A percentile compares a stretch with the other conserved stretches of the same genome.
These are phyloP conservation scores for Fusarium chuoi DNA, from an alignment of 2,329 filamentous ascomycete genomes.

Conservation along the genomic window DNA sequence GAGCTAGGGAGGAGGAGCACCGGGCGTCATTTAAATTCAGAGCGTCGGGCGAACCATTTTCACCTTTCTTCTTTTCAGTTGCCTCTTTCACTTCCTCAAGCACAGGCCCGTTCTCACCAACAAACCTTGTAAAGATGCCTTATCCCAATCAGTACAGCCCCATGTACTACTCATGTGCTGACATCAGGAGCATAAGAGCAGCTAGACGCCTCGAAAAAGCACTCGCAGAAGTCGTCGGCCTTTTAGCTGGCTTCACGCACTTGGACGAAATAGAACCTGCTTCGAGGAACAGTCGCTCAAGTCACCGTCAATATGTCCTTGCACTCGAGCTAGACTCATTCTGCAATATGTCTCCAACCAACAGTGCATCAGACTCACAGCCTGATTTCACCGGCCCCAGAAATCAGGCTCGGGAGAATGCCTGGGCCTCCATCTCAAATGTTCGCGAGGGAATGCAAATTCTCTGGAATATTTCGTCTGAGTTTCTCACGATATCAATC, in stretches of 20 bases:
- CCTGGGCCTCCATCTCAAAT: constrained; percentile 12
- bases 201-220: neutral
- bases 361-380: neutral
- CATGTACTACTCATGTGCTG: neutral
- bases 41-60: neutral
- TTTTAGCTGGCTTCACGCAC: constrained; percentile 24
- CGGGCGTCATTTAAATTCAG: neutral
- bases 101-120: too few species aligned
- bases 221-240: constrained; percentile 21
- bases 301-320: rapidly evolving
- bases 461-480: constrained; percentile 8
- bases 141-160: neutral
- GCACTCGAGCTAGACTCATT: neutral
- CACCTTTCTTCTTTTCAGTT: neutral
- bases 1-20: too few species aligned
- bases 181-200: neutral
- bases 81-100: neutral
- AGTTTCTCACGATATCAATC: neutral
- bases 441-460: constrained; percentile 8
- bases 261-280: constrained; percentile 5
- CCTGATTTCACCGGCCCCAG: neutral
- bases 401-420: neutral
- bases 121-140: neutral
- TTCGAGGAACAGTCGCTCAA: rapidly evolving
- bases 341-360: rapidly evolving